phyloP scores from a whole-genome alignment of 2,329 filamentous ascomycete species.

The Calonectria pseudoturangicola region DNA sequence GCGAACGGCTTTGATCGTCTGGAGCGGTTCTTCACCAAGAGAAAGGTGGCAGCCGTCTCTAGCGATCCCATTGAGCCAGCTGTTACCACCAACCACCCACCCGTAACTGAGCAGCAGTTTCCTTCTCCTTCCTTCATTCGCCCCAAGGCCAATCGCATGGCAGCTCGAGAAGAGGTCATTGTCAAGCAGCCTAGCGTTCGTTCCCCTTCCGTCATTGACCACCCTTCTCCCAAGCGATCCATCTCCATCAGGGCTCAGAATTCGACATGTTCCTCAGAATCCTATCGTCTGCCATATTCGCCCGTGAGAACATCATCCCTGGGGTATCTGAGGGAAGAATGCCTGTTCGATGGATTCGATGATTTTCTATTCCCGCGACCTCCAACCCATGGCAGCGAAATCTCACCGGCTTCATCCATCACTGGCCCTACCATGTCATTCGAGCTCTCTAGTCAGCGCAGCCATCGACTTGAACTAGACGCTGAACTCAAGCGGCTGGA shows the following conservation, averaged over 20 bases:
- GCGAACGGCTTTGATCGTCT: constrained; percentile 69
- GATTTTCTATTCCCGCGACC: constrained; percentile 63
- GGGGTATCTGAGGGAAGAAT: constrained; percentile 45
- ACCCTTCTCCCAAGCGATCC: constrained; percentile 45
- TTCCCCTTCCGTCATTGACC: constrained; percentile 55
- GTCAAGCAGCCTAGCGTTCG: constrained; percentile 55
- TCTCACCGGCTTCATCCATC: constrained; percentile 50
- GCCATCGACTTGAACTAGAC: constrained; percentile 50
- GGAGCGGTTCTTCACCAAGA: constrained; percentile 72
- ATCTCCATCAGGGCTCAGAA: constrained; percentile 42
- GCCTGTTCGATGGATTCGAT: constrained; percentile 56
- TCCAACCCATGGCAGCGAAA: constrained; percentile 54
- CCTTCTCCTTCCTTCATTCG: constrained; percentile 74
- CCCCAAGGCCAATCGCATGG: constrained; percentile 73
- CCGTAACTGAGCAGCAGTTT: constrained; percentile 62
- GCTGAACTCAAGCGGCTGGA: constrained; percentile 53
- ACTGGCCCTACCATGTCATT: constrained; percentile 47
- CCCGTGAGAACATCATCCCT: constrained; percentile 55
- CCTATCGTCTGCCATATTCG: constrained; percentile 44
- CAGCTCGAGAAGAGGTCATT: constrained; percentile 70
- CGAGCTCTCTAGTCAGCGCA: constrained; percentile 52
- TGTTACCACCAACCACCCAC: constrained; percentile 46
- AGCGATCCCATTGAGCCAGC: constrained; percentile 51
- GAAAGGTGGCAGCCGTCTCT: constrained; percentile 56
- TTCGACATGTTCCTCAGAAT: constrained; percentile 40